Percentiles rank a stretch among this genome's conserved stretches.
These are phyloP conservation scores for Xerocomellus intermedius DNA, from an alignment of 768 basidiomycete genomes.

Conservation along the genomic window DNA sequence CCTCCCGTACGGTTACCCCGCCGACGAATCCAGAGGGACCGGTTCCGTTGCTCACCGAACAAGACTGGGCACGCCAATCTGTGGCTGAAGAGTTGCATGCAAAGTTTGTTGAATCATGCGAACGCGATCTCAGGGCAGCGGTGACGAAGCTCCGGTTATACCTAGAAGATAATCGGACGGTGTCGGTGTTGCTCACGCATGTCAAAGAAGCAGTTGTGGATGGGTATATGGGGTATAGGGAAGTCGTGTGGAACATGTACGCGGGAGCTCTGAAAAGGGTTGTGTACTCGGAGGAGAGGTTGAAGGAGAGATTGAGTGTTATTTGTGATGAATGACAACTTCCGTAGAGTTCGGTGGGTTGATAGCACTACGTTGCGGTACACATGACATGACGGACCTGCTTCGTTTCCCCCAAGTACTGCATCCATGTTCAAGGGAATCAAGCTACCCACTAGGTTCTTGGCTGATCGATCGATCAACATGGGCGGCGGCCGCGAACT, in stretches of 20 bases:
- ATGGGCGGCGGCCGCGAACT: neutral
- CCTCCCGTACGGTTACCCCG: conserved; percentile 19
- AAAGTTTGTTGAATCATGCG: conserved; percentile 53
- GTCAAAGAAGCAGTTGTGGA: conserved; percentile 72
- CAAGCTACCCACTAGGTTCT: neutral
- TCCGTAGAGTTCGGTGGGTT: neutral
- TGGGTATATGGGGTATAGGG: conserved; percentile 71
- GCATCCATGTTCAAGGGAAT: neutral
- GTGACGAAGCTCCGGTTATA: conserved; percentile 68
- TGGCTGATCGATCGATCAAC: neutral
- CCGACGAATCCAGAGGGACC: conserved; percentile 17
- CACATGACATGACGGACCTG: neutral
- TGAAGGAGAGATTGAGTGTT: conserved; percentile 41
- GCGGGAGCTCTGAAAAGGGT: conserved; percentile 34
- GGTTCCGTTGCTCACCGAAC: conserved; percentile 33
- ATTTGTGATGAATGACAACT: conserved; percentile 32
- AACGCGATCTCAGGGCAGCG: conserved; percentile 53
- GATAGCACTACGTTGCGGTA: neutral
- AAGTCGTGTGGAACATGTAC: conserved; percentile 53
- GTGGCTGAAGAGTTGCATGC: conserved; percentile 49
- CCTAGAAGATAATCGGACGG: conserved; percentile 77
- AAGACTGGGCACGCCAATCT: conserved; percentile 52
- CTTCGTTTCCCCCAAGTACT: neutral
- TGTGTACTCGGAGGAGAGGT: conserved; percentile 34
- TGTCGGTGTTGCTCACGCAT: conserved; percentile 73